Percentiles rank a stretch among this genome's conserved stretches.
Evolutionary conservation across 768 basidiomycete species (phyloP).

Genomic region (Brasilioporus rufonigricans): DNA sequence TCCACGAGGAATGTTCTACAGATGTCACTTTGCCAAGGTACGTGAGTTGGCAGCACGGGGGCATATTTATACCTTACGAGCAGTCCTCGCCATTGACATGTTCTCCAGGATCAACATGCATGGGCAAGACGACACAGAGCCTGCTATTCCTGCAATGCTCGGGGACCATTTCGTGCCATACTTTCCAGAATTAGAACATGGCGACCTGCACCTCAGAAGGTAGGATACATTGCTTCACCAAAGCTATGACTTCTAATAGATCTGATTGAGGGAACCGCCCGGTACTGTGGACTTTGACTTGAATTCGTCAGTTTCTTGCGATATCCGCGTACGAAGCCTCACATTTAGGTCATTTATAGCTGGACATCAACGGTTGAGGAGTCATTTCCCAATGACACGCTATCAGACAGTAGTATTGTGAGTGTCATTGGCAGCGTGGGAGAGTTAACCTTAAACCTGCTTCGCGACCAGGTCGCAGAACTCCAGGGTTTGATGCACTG

Average conservation of each 20-base stretch:
- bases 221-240: background rate
- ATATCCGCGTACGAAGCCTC: background rate
- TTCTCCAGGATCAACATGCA: background rate
- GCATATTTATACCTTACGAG: background rate
- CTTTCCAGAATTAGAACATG: too few relatives aligned
- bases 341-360: background rate
- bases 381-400: background rate
- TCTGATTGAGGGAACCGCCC: background rate
- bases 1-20: background rate
- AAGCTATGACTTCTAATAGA: background rate
- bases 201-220: background rate
- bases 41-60: background rate
- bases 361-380: background rate
- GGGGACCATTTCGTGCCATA: too few relatives aligned
- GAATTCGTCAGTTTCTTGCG: background rate
- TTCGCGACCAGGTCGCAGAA: background rate
- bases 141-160: too few relatives aligned
- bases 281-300: background rate
- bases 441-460: background rate
- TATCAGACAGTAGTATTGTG: background rate
- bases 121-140: too few relatives aligned
- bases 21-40: slow-evolving; percentile 4
- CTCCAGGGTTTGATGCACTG: background rate
- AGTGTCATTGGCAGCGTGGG: background rate
- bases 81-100: too few relatives aligned